Conservation (phyloP, 2,329 filamentous ascomycete genomes). For the Lecanicillium sp. region DNA sequence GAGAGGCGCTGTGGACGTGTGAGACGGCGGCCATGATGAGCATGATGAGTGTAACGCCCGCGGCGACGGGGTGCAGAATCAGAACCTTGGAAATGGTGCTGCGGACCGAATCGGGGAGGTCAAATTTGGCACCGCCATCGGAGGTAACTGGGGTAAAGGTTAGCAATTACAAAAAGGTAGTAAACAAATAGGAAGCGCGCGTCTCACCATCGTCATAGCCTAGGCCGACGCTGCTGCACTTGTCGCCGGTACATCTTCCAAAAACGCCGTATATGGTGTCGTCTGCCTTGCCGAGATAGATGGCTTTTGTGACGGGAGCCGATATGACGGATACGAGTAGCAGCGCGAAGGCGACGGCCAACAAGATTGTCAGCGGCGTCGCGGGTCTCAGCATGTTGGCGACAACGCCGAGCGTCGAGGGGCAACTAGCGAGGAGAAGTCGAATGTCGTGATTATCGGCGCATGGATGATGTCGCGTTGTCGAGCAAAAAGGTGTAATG, state of each 20-base stretch:
- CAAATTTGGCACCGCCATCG: conserved; percentile 41
- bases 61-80: conserved; percentile 87
- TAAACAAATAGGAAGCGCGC: neutral
- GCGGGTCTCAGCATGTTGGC: conserved; percentile 79
- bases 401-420: conserved; percentile 16
- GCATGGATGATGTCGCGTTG: neutral
- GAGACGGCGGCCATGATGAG: conserved; percentile 72
- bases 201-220: conserved; percentile 77
- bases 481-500: neutral
- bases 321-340: conserved; percentile 85
- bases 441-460: neutral
- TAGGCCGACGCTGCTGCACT: conserved; percentile 69
- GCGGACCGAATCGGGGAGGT: conserved; percentile 47
- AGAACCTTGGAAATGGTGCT: conserved; percentile 77
- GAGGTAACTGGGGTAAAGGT: conserved; percentile 13
- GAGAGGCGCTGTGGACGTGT: conserved; percentile 81
- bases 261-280: conserved; percentile 86
- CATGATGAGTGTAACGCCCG: conserved; percentile 78
- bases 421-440: conserved; percentile 4
- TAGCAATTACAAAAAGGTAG: neutral
- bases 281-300: conserved; percentile 73
- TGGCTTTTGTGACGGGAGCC: conserved; percentile 77
- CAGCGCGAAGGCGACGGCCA: conserved; percentile 78
- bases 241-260: conserved; percentile 65
- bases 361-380: conserved; percentile 80